Evolutionary conservation across 768 basidiomycete genomes (phyloP).

Genomic region (Kwoniella dejecticola): DNA sequence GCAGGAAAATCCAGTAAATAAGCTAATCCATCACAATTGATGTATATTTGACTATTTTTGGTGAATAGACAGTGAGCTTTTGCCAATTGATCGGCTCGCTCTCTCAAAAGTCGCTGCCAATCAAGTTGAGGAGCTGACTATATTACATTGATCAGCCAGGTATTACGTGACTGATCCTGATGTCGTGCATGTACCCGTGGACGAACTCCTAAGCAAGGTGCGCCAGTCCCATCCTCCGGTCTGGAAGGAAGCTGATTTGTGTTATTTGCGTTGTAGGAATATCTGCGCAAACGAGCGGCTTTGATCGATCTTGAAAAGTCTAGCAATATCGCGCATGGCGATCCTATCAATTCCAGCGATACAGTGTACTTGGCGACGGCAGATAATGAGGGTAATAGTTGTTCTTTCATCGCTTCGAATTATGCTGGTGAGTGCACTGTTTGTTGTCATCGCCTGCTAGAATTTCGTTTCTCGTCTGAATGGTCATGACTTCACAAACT

Average conservation of each 20-base stretch:
- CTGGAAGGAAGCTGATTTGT: no score
- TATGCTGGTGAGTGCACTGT: slow-evolving; percentile 53
- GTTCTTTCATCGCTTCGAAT: slow-evolving; percentile 56
- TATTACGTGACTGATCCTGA: slow-evolving; percentile 94
- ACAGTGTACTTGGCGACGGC: slow-evolving; percentile 92
- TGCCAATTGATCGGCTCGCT: background rate
- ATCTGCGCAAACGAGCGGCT: slow-evolving; percentile 75
- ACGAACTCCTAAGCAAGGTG: slow-evolving; percentile 82
- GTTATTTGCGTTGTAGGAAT: slow-evolving; percentile 73
- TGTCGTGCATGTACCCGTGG: slow-evolving; percentile 71
- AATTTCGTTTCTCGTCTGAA: no score
- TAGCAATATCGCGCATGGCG: slow-evolving; percentile 70
- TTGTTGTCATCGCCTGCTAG: no score
- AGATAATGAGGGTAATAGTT: slow-evolving; percentile 58
- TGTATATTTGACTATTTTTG: no score
- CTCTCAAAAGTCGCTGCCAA: no score
- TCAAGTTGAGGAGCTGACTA: no score
- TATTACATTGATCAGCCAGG: no score
- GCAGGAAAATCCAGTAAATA: no score
- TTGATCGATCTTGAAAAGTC: slow-evolving; percentile 77
- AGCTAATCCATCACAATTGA: no score
- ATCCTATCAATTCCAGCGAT: slow-evolving; percentile 81
- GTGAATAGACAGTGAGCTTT: background rate
- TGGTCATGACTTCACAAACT: no score
- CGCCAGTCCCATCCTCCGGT: slow-evolving; percentile 12